Evolutionary conservation across 2,329 filamentous ascomycete genomes (phyloP), one percentile per base, ranked within the genome.

Genomic region (Aspergillus pseudotamarii): DNA sequence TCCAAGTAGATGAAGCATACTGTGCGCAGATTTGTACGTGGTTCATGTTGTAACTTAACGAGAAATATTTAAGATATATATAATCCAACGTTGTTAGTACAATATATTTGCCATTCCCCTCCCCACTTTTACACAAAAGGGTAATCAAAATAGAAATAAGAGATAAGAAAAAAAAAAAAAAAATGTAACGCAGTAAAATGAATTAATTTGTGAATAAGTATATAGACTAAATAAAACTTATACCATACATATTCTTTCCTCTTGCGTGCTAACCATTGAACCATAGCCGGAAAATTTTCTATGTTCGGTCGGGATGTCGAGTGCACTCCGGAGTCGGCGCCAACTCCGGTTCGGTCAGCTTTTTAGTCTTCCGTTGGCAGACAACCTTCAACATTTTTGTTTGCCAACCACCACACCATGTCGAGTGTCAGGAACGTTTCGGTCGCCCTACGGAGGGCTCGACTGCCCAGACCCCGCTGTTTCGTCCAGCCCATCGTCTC

Each of bases 361-460:
- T 60, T 63, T 55, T 55, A 55, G 34, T 54, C 48, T 32, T 19
- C 26, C 28, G 9, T 41, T 16, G 26, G 19, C 14, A 28, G 9
- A n/a, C 34, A 38, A 55, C 10, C n/a, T 6, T 36, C n/a, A 16
- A 14, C 32, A 21, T 46, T 48, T 23, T 46, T 26, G n/a, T 8
- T 34, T 41, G 51, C 30, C 26, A 51, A 54, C 36, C 48, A 48
- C 45, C 57, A 21, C 30, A 66, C 64, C 59, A 76, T 76, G 75
- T 76, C 74, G 30, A 66, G 71, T 64, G 67, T 69, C 43, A 69
- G 75, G 64, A 73, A 73, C 45, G 51, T 77, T 48, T 70, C 75
- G 59, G 67, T 65, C 58, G 72, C 71, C 63, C 68, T 78, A 54
- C 74, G 75, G 62, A 70, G 75, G 69, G 71, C 71, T 65, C 72